Evolutionary conservation across 768 basidiomycete genomes (phyloP), one percentile per base, ranked within the genome.

Genomic region (Boletus fagicola): DNA sequence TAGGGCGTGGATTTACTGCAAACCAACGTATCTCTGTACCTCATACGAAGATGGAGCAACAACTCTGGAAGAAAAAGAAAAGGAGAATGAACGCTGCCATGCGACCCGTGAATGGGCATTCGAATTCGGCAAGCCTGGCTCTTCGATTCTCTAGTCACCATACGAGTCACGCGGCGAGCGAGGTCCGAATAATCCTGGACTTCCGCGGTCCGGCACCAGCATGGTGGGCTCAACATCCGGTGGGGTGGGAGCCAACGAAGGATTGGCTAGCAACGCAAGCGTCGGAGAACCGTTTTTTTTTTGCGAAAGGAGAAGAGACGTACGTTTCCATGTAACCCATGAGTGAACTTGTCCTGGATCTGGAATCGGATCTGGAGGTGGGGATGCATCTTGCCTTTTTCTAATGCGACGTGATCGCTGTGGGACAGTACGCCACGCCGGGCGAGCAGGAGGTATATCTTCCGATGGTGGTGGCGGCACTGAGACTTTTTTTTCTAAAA

Each of bases 161-260:
- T 28, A 3, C 28, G 28, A 40, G 9, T 7, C 15, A 40, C 39
- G 39, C 39, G 39, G 39, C n/a, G n/a, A 16, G 18, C 38, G 18
- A 39, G 38, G 38, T 39, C 18, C 18, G 8, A 39, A 39, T 39
- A 39, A n/a, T 39, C 0, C 15, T 16, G 38, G 1, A n/a, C 7
- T 39, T 39, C 38, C 18, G 38, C 38, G 38, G 1, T 39, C 5
- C 18, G 0, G 12, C 18, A 10, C 39, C 10, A 40, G 1, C n/a
- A n/a, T 10, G 39, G 10, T 9, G n/a, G 39, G n/a, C 18, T 40
- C 39, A n/a, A 30, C 68, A 2, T 80, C 77, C 1, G 81, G 78
- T n/a, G 86, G 81, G 7, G 86, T 84, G 3, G 85, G 84, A 22
- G 69, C 75, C 10, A 15, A n/a, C n/a, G 9, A 0, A n/a, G 39